Conservation (phyloP, 345 rosid species). For the Eucalyptus marginata region DNA sequence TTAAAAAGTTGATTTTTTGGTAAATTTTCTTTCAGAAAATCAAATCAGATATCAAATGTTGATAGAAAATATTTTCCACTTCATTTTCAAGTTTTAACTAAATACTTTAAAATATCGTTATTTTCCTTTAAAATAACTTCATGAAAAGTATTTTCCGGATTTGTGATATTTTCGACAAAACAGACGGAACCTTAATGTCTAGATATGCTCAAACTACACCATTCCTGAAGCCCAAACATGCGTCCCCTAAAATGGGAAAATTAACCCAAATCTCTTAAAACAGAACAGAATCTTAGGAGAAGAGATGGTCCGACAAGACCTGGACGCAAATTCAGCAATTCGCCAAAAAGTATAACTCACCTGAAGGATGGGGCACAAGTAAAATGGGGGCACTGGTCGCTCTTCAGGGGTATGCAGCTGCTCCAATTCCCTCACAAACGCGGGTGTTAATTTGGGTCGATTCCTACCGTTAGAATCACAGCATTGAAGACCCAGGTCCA, state of each 20-base stretch:
- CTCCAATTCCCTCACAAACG: constrained; percentile 54
- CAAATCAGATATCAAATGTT: no score
- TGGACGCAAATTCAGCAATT: neutral
- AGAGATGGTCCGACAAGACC: neutral
- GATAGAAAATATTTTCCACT: no score
- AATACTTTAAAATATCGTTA: no score
- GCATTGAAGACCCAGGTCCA: constrained; percentile 47
- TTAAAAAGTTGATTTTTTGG: no score
- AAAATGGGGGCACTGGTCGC: constrained; percentile 51
- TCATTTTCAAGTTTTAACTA: no score
- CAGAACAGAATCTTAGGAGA: neutral
- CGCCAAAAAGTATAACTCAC: constrained; percentile 3
- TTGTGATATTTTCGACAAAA: no score
- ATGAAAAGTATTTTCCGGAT: no score
- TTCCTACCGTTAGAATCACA: constrained; percentile 35
- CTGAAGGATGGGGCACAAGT: constrained; percentile 68
- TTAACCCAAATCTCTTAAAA: neutral
- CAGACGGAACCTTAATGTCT: neutral
- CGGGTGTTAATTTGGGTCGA: constrained; percentile 48
- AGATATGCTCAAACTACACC: neutral
- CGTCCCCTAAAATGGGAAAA: neutral
- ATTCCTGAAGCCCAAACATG: neutral
- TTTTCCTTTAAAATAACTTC: no score
- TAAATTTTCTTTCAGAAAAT: no score
- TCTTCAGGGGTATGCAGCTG: constrained; percentile 46